Conservation (phyloP, 2,329 filamentous ascomycete species). For the Beauveria scarabaeidicola region DNA sequence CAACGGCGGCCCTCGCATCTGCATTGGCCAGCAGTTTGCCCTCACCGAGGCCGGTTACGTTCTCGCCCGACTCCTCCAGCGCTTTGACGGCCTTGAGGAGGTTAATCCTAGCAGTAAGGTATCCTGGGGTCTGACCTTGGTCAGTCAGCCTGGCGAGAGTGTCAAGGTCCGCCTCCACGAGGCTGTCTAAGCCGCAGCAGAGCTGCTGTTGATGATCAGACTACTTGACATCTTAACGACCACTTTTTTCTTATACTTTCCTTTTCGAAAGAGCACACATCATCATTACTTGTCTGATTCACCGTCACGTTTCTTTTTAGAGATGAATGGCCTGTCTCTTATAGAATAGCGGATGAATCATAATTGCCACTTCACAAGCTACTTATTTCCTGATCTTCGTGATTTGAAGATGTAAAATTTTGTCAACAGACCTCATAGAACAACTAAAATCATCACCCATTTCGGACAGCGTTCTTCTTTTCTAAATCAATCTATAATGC, state of each 20-base stretch:
- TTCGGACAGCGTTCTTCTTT: background rate
- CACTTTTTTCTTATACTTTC: background rate
- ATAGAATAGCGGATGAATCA: background rate
- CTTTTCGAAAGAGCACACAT: background rate
- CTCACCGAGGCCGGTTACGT: conserved; percentile 20
- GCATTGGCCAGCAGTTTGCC: conserved; percentile 26
- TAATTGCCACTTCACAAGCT: background rate
- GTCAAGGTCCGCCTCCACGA: conserved; percentile 11
- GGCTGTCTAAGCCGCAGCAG: background rate
- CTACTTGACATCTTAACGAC: background rate
- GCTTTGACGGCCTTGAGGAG: conserved; percentile 14
- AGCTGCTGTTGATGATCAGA: background rate
- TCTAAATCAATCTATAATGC: background rate
- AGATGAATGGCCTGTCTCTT: background rate
- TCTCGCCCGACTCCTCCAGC: conserved; percentile 14
- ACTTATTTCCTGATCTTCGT: background rate
- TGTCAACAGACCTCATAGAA: background rate
- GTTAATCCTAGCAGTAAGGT: conserved; percentile 1
- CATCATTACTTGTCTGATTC: background rate
- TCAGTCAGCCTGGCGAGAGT: conserved; percentile 10
- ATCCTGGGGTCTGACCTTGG: conserved; percentile 8
- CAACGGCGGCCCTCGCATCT: conserved; percentile 28
- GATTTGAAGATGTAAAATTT: background rate
- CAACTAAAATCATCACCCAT: background rate
- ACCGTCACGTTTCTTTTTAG: background rate